Evolutionary conservation across 306 rosid genomes (phyloP).

Genomic region (Vicia sativa): DNA sequence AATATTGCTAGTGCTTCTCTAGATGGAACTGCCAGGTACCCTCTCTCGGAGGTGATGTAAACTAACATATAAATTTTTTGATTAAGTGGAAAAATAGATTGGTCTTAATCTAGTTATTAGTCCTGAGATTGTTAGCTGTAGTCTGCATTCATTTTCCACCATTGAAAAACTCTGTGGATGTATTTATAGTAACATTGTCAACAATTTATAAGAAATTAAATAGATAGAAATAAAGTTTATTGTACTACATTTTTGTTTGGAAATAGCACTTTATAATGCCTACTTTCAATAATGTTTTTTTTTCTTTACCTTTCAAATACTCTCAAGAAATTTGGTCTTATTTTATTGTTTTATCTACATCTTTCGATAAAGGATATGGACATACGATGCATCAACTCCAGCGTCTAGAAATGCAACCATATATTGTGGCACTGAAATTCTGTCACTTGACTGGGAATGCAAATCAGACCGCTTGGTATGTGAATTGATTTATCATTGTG

Average conservation of each 20-base stretch:
- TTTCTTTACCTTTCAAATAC: slow-evolving; percentile 26
- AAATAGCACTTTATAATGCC: slow-evolving; percentile 19
- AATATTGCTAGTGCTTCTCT: slow-evolving; percentile 96
- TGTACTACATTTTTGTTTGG: neutral
- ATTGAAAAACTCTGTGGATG: slow-evolving; percentile 13
- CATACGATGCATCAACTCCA: slow-evolving; percentile 85
- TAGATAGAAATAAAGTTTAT: slow-evolving; percentile 10
- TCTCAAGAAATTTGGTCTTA: slow-evolving; percentile 31
- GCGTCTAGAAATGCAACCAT: slow-evolving; percentile 96
- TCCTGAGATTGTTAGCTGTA: slow-evolving; percentile 23
- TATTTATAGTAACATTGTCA: slow-evolving; percentile 7
- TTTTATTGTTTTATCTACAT: slow-evolving; percentile 33
- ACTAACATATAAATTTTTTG: slow-evolving; percentile 14
- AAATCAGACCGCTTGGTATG: slow-evolving; percentile 96
- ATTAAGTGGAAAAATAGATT: slow-evolving; percentile 5
- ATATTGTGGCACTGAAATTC: slow-evolving; percentile 87
- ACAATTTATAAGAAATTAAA: slow-evolving; percentile 7
- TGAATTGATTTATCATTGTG: slow-evolving; percentile 36
- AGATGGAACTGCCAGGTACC: slow-evolving; percentile 94
- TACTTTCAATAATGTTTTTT: slow-evolving; percentile 17
- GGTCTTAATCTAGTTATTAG: neutral
- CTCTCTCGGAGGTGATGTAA: slow-evolving; percentile 18
- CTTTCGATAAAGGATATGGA: slow-evolving; percentile 78
- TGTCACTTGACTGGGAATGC: slow-evolving; percentile 97
- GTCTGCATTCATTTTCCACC: slow-evolving; percentile 32